Percentiles rank a stretch among this genome's conserved stretches.
These are phyloP conservation scores for Hypocreales sp. DNA, from an alignment of 2,329 filamentous ascomycete genomes.

Conservation along the genomic window DNA sequence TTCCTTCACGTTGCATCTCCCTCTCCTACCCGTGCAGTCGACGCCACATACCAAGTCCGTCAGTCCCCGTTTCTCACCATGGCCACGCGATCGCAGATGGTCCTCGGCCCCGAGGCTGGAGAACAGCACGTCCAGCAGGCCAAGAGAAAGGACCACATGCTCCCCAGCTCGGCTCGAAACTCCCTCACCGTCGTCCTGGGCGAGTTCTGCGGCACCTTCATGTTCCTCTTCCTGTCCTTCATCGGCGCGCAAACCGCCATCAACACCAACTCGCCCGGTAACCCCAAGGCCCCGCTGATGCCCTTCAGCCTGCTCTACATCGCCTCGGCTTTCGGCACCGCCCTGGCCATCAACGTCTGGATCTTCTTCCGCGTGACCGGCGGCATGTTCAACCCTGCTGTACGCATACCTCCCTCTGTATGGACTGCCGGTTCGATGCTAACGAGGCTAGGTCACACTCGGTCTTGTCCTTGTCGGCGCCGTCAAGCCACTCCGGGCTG, in stretches of 20 bases:
- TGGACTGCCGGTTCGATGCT: too few relatives aligned
- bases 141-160: too few relatives aligned
- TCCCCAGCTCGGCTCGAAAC: conserved; percentile 11
- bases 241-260: conserved; percentile 23
- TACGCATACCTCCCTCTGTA: conserved; percentile 13
- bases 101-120: too few relatives aligned
- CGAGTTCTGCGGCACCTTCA: conserved; percentile 37
- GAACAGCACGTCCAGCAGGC: too few relatives aligned
- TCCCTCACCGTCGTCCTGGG: conserved; percentile 25
- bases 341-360: conserved; percentile 38
- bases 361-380: conserved; percentile 39
- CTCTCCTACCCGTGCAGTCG: too few relatives aligned
- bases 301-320: conserved; percentile 30
- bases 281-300: conserved; percentile 12
- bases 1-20: too few relatives aligned
- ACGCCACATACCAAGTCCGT: too few relatives aligned
- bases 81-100: too few relatives aligned
- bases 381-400: conserved; percentile 35
- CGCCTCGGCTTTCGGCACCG: conserved; percentile 31
- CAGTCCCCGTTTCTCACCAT: too few relatives aligned
- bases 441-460: conserved; percentile 30
- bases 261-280: conserved; percentile 12
- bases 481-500: conserved; percentile 33
- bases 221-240: conserved; percentile 32
- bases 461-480: conserved; percentile 43